phyloP scores from a whole-genome alignment of 257 asterid species.

The Nyctanthes arbortristis region DNA sequence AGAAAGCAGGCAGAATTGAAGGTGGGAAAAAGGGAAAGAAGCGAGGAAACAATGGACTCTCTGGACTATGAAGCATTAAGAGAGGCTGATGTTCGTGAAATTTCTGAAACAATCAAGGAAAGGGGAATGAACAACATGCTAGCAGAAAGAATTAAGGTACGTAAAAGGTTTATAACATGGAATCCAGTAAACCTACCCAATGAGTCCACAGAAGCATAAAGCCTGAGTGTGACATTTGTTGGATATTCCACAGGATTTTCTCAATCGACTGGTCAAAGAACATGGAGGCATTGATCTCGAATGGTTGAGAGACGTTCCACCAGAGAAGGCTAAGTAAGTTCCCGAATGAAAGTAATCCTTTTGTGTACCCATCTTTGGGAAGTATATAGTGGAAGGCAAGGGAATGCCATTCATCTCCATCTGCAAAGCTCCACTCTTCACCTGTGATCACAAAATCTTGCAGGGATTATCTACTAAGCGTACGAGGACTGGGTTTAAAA shows the following conservation, averaged over 20 bases:
- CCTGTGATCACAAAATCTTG: constrained; percentile 20
- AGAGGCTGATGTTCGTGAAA: constrained; percentile 33
- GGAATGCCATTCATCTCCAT: not conserved
- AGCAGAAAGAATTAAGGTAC: constrained; percentile 29
- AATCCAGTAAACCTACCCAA: constrained; percentile 7
- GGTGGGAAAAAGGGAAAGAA: constrained; percentile 47
- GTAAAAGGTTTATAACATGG: not conserved
- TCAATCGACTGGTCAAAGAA: constrained; percentile 69
- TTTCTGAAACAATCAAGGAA: constrained; percentile 44
- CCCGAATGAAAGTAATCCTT: constrained; percentile 9
- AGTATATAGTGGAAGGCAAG: not conserved
- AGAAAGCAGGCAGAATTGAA: constrained; percentile 59
- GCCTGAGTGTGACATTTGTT: constrained; percentile 2
- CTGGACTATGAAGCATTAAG: constrained; percentile 46
- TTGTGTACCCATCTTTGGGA: constrained; percentile 2
- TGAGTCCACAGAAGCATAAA: constrained; percentile 12
- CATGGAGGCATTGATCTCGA: constrained; percentile 89
- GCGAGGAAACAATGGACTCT: constrained; percentile 18
- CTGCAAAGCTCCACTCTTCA: constrained; percentile 6
- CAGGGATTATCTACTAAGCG: constrained; percentile 92
- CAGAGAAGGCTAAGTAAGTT: constrained; percentile 80
- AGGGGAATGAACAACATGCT: constrained; percentile 60
- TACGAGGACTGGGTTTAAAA: constrained; percentile 86
- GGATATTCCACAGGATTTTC: constrained; percentile 73
- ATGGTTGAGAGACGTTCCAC: constrained; percentile 88